Evolutionary conservation across 2,329 filamentous ascomycete species (phyloP).

Genomic region (Dendrostoma leiphaemia): DNA sequence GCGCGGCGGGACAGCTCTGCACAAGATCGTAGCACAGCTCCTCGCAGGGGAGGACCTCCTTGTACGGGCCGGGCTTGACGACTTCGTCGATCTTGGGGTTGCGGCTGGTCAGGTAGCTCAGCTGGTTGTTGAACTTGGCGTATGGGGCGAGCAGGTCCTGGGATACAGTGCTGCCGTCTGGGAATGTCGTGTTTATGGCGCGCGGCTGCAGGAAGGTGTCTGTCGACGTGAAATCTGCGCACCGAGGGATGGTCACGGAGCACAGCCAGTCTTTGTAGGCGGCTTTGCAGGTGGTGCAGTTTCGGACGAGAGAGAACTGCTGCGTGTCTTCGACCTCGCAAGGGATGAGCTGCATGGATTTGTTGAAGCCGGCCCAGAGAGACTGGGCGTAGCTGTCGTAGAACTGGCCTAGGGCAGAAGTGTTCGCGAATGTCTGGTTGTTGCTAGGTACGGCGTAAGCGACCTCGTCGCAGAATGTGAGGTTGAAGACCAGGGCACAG

Average conservation of each 20-base stretch:
- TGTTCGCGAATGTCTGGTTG: slow-evolving; percentile 57
- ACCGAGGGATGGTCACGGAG: slow-evolving; percentile 87
- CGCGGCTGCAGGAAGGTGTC: slow-evolving; percentile 59
- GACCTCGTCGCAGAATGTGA: slow-evolving; percentile 85
- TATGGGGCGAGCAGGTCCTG: slow-evolving; percentile 29
- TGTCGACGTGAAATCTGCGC: slow-evolving; percentile 71
- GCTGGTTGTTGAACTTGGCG: slow-evolving; percentile 25
- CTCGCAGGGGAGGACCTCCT: slow-evolving; percentile 85
- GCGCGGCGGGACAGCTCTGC: slow-evolving; percentile 73
- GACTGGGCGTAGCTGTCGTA: slow-evolving; percentile 75
- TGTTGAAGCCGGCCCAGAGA: slow-evolving; percentile 76
- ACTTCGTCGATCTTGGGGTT: slow-evolving; percentile 69
- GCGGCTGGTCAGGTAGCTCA: slow-evolving; percentile 53
- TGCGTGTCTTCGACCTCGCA: slow-evolving; percentile 75
- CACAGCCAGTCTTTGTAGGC: slow-evolving; percentile 97
- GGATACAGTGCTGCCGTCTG: slow-evolving; percentile 61
- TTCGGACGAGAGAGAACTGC: slow-evolving; percentile 76
- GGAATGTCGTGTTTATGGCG: slow-evolving; percentile 68
- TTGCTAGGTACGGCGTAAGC: slow-evolving; percentile 92
- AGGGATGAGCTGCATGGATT: slow-evolving; percentile 77
- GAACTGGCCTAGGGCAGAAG: slow-evolving; percentile 60
- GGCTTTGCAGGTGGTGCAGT: slow-evolving; percentile 70
- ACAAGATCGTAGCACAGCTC: slow-evolving; percentile 86
- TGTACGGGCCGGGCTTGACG: slow-evolving; percentile 85
- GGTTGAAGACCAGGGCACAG: slow-evolving; percentile 81